Conservation (phyloP, 441 rosid genomes). For the Populus hybrid region DNA sequence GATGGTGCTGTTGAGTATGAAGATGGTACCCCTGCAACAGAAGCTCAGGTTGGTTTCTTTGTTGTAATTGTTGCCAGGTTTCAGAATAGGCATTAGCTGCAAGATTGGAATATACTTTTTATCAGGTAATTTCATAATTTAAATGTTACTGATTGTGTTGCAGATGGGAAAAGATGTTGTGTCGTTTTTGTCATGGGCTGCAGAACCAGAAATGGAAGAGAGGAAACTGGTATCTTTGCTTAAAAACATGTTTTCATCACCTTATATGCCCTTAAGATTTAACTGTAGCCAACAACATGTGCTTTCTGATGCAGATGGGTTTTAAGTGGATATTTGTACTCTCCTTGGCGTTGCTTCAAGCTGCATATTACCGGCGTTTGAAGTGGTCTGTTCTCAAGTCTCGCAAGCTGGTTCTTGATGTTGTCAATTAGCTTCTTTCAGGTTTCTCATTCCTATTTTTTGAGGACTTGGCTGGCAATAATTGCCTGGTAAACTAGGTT, state of each 20-base stretch:
- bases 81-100: conserved; percentile 3
- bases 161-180: conserved; percentile 99
- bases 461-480: conserved; percentile 31
- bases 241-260: not conserved
- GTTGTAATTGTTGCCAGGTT: not conserved
- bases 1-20: conserved; percentile 99
- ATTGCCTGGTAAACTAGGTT: conserved; percentile 30
- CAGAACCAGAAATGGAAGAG: conserved; percentile 99
- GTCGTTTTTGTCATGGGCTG: conserved; percentile 95
- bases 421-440: conserved; percentile 62
- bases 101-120: not conserved
- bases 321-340: conserved; percentile 99
- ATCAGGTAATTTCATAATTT: not conserved
- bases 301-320: conserved; percentile 75
- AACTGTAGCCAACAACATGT: not conserved
- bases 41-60: conserved; percentile 71
- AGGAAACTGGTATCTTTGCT: conserved; percentile 71
- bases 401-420: conserved; percentile 89
- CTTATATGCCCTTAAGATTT: not conserved
- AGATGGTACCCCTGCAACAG: conserved; percentile 96
- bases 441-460: conserved; percentile 10
- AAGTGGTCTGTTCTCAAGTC: conserved; percentile 94
- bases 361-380: conserved; percentile 86
- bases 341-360: conserved; percentile 95
- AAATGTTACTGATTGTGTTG: conserved; percentile 9